A percentile compares a stretch with the other conserved stretches of the same genome.
These are phyloP conservation scores for Vigna radiata DNA, from an alignment of 306 rosid species.

Conservation along the genomic window DNA sequence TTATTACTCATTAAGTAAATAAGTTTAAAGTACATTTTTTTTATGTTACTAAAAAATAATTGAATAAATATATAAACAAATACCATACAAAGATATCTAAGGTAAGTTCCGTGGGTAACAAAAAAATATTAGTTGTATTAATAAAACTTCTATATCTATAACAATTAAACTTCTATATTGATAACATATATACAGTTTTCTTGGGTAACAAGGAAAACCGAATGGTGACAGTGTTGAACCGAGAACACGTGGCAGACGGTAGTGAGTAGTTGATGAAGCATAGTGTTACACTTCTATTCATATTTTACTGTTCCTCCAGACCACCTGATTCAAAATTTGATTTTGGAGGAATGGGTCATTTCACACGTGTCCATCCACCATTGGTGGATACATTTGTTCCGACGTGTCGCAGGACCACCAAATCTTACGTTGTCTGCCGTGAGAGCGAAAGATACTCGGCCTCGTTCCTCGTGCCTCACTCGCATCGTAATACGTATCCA, in stretches of 20 bases:
- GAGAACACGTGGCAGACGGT: neutral
- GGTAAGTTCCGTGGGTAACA: too few species aligned
- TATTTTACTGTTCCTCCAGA: slow-evolving; percentile 14
- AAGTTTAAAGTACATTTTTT: too few species aligned
- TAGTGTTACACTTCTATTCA: neutral
- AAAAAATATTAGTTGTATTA: too few species aligned
- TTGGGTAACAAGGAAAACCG: neutral
- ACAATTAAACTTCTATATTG: too few species aligned
- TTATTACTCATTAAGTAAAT: too few species aligned
- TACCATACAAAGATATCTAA: too few species aligned
- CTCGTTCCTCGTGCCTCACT: neutral
- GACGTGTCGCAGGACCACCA: slow-evolving; percentile 19
- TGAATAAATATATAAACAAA: too few species aligned
- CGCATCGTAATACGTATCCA: slow-evolving; percentile 1
- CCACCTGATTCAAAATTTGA: slow-evolving; percentile 30
- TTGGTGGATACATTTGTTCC: neutral
- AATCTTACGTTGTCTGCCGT: slow-evolving; percentile 28
- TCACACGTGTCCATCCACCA: neutral
- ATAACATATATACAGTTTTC: neutral
- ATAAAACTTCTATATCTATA: too few species aligned
- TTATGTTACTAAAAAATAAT: too few species aligned
- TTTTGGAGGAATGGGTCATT: neutral
- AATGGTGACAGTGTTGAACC: neutral
- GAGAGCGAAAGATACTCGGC: slow-evolving; percentile 14
- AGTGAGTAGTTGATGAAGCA: neutral